phyloP scores from a whole-genome alignment of 2,329 filamentous ascomycete species.

The Sporothrix pseudoabietina region DNA sequence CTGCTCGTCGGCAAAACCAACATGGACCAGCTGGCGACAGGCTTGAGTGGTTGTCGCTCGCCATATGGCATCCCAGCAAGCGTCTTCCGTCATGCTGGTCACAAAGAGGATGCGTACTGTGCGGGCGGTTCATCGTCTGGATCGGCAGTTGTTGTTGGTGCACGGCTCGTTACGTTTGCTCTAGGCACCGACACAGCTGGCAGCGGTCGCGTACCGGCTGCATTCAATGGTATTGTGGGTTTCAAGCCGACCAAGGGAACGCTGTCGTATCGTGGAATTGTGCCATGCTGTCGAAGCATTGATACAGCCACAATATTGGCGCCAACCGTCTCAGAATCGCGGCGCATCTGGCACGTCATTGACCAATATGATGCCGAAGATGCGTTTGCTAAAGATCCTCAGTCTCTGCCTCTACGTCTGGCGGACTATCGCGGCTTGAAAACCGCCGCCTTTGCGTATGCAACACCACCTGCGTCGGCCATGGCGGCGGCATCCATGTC shows the following conservation, averaged over 20 bases:
- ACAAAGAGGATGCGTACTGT: slow-evolving; percentile 34
- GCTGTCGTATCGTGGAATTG: slow-evolving; percentile 50
- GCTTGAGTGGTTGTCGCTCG: slow-evolving; percentile 57
- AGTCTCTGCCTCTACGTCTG: slow-evolving; percentile 34
- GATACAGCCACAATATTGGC: slow-evolving; percentile 32
- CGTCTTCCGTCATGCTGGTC: slow-evolving; percentile 35
- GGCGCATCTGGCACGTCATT: slow-evolving; percentile 51
- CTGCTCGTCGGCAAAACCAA: slow-evolving; percentile 61
- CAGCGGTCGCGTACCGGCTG: slow-evolving; percentile 55
- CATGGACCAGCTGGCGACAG: slow-evolving; percentile 64
- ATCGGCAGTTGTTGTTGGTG: slow-evolving; percentile 56
- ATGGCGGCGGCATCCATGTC: slow-evolving; percentile 40
- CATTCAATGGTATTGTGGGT: slow-evolving; percentile 57
- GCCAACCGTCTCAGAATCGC: slow-evolving; percentile 45
- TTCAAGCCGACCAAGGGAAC: slow-evolving; percentile 55
- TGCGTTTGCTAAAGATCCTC: slow-evolving; percentile 51
- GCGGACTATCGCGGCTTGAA: slow-evolving; percentile 36
- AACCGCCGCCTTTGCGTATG: slow-evolving; percentile 47
- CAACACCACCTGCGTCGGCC: slow-evolving; percentile 50
- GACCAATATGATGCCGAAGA: slow-evolving; percentile 51
- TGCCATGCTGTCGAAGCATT: slow-evolving; percentile 29
- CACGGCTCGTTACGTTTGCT: slow-evolving; percentile 56
- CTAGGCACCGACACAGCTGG: slow-evolving; percentile 61
- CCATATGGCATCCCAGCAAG: slow-evolving; percentile 56
- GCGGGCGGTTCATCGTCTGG: slow-evolving; percentile 60